These are phyloP conservation scores for Prunus fruticosa DNA, from an alignment of 306 rosid genomes.

Conservation along the genomic window DNA sequence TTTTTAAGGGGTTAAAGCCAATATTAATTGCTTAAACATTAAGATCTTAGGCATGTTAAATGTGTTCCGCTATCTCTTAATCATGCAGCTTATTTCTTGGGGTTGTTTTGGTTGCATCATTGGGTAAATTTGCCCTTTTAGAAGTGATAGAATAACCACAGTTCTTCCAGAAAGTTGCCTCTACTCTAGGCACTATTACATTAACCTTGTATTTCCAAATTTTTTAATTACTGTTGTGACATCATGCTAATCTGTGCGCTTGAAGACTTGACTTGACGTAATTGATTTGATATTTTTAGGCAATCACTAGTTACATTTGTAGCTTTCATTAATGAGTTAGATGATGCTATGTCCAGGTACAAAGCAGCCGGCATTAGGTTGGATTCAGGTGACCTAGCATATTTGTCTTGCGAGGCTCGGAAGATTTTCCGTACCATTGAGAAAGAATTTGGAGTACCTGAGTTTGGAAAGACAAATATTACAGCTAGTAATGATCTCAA, in stretches of 20 bases:
- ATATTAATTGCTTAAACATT: background rate
- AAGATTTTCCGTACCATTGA: conserved; percentile 66
- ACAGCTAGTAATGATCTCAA: conserved; percentile 97
- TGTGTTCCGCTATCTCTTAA: background rate
- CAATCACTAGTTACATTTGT: background rate
- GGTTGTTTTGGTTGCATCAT: background rate
- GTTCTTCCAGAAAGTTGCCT: background rate
- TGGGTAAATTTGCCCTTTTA: background rate
- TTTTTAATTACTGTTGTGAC: background rate
- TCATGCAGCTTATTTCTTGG: background rate
- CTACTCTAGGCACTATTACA: background rate
- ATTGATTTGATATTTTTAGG: conserved; percentile 2
- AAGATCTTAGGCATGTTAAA: background rate
- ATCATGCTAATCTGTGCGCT: conserved; percentile 11
- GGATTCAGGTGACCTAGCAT: conserved; percentile 96
- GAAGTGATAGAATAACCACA: background rate
- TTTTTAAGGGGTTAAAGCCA: background rate
- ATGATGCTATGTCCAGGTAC: conserved; percentile 50
- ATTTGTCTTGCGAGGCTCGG: conserved; percentile 73
- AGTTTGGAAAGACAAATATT: conserved; percentile 61
- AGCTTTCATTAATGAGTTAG: conserved; percentile 23
- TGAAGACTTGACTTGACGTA: conserved; percentile 14
- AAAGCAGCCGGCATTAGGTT: conserved; percentile 80
- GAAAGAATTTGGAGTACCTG: conserved; percentile 61
- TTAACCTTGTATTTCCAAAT: background rate